Evolutionary conservation across 1,139 yeast genomes (phyloP).

Genomic region (Suhomyces ambrosiae): DNA sequence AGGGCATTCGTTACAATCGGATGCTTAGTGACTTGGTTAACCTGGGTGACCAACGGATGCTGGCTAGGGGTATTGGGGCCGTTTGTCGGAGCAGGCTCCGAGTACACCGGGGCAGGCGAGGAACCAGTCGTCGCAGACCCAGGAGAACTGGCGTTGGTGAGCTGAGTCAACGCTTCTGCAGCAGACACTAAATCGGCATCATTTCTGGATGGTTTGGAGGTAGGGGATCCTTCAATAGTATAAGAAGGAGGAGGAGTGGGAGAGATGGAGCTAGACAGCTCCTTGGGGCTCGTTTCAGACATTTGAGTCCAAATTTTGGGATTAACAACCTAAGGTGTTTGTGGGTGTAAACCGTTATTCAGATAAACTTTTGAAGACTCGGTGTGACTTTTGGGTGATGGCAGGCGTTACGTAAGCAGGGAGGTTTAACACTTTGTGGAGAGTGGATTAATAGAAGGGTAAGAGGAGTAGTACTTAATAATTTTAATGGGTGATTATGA

Average conservation of each 20-base stretch:
- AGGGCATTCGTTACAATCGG: slow-evolving; percentile 61
- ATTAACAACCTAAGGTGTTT: neutral
- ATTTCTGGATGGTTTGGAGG: slow-evolving; percentile 1
- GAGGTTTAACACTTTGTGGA: too few species aligned
- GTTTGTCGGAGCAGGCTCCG: slow-evolving; percentile 2
- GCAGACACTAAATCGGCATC: slow-evolving; percentile 40
- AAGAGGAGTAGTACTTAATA: neutral
- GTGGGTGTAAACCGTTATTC: neutral
- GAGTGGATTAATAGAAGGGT: neutral
- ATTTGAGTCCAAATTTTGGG: neutral
- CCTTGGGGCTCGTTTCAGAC: slow-evolving; percentile 1
- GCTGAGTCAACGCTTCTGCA: slow-evolving; percentile 46
- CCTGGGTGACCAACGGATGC: slow-evolving; percentile 49
- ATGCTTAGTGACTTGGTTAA: slow-evolving; percentile 46
- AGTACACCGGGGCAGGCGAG: slow-evolving; percentile 7
- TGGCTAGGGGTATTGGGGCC: slow-evolving; percentile 14
- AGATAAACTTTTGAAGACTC: neutral
- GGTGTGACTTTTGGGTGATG: too few species aligned
- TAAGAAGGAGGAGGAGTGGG: slow-evolving; percentile 13
- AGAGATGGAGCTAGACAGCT: slow-evolving; percentile 10
- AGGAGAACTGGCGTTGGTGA: slow-evolving; percentile 23
- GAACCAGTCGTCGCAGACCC: slow-evolving; percentile 10
- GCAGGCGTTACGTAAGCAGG: slow-evolving; percentile 9
- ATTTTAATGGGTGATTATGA: too few species aligned
- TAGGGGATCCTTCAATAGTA: neutral